Conservation (phyloP, 176 grass and related monocot genomes). For the Carex kokanica region DNA sequence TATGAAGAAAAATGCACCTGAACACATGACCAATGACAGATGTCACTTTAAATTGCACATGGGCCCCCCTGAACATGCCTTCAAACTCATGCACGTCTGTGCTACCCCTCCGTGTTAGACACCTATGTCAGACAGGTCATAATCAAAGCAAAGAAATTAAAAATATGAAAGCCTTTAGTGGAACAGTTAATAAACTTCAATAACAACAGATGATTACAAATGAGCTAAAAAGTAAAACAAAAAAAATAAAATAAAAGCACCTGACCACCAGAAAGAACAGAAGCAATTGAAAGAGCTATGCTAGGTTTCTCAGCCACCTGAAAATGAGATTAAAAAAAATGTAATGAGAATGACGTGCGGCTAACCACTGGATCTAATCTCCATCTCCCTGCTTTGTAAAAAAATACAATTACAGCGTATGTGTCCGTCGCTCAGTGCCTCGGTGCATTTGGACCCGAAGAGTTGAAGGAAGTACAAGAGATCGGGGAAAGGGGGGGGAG, state of each 20-base stretch:
- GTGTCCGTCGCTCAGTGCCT: neutral
- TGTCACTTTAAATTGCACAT: slow-evolving; percentile 70
- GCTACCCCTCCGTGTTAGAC: slow-evolving; percentile 69
- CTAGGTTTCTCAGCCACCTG: slow-evolving; percentile 98
- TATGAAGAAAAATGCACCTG: slow-evolving; percentile 37
- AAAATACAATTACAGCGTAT: neutral
- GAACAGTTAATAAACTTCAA: no score
- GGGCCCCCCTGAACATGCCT: slow-evolving; percentile 51
- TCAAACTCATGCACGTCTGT: slow-evolving; percentile 97
- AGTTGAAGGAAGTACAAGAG: neutral
- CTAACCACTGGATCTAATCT: neutral
- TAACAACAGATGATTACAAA: neutral
- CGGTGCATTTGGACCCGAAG: neutral
- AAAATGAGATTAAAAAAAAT: slow-evolving; percentile 21
- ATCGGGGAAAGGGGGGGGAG: neutral
- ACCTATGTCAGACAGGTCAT: slow-evolving; percentile 33
- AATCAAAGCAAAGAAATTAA: neutral
- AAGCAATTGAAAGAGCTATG: slow-evolving; percentile 85
- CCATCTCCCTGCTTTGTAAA: neutral
- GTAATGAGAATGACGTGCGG: neutral
- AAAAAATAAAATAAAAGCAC: slow-evolving; percentile 15
- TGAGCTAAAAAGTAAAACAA: neutral
- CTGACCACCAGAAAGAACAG: slow-evolving; percentile 61
- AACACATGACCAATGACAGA: slow-evolving; percentile 94
- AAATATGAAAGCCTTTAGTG: no score